phyloP scores from a whole-genome alignment of 176 grass and related monocot species.

The Oryza australiensis region DNA sequence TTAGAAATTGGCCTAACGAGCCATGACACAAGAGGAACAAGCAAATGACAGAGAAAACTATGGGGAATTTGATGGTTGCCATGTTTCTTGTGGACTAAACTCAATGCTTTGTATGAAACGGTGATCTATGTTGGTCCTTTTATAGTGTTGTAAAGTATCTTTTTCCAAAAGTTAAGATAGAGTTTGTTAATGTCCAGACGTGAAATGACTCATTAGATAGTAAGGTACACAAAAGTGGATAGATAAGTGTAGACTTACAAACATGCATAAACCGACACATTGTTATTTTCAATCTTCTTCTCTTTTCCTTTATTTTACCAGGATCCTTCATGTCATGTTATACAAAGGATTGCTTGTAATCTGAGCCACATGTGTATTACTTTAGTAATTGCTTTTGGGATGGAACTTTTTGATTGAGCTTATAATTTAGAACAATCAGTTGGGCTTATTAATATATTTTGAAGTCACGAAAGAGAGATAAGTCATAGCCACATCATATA shows the following conservation, averaged over 20 bases:
- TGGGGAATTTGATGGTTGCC: background rate
- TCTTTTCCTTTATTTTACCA: no score
- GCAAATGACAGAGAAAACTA: background rate
- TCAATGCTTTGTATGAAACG: background rate
- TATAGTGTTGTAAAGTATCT: background rate
- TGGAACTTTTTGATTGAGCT: background rate
- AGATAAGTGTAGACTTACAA: background rate
- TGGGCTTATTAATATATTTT: background rate
- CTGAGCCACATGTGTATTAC: background rate
- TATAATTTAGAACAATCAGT: background rate
- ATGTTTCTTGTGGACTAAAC: background rate
- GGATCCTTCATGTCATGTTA: background rate
- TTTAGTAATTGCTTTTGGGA: background rate
- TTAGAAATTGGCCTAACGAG: conserved; percentile 4
- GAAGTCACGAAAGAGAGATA: background rate
- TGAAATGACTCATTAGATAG: background rate
- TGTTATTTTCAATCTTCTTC: no score
- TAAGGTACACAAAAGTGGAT: background rate
- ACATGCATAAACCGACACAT: background rate
- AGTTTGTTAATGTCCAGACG: background rate
- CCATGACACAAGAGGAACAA: conserved; percentile 28
- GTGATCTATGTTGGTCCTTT: background rate
- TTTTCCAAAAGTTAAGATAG: background rate
- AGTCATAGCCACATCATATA: background rate
- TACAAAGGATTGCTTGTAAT: background rate